Evolutionary conservation across 441 rosid species (phyloP).

Genomic region (Flueggea neowawraea): DNA sequence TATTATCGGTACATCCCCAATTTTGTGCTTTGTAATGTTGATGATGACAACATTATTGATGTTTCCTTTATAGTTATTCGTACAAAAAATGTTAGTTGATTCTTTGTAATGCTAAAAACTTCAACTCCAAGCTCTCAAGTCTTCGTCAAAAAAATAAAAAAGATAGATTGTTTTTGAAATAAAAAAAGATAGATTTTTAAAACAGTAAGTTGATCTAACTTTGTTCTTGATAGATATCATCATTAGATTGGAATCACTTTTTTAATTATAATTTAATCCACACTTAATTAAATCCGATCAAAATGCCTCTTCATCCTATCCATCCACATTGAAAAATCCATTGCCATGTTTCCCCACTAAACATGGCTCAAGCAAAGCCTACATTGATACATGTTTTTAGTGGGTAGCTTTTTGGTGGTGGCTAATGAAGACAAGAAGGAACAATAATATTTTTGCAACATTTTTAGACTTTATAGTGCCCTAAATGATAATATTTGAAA

Average conservation of each 20-base stretch:
- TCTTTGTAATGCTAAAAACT: too few species aligned
- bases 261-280: slow-evolving; percentile 1
- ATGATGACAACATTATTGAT: too few species aligned
- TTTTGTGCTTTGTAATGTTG: too few species aligned
- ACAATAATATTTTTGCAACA: slow-evolving; percentile 25
- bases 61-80: too few species aligned
- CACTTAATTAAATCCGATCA: slow-evolving; percentile 25
- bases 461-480: slow-evolving; percentile 9
- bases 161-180: too few species aligned
- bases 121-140: too few species aligned
- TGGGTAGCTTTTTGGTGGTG: slow-evolving; percentile 51
- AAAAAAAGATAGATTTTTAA: too few species aligned
- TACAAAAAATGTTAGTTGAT: too few species aligned
- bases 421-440: slow-evolving; percentile 40
- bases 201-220: too few species aligned
- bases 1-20: too few species aligned
- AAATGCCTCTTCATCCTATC: slow-evolving; percentile 15
- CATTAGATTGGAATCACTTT: slow-evolving; percentile 9
- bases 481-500: not conserved
- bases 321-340: slow-evolving; percentile 28
- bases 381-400: slow-evolving; percentile 43
- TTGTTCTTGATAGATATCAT: too few species aligned
- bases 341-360: slow-evolving; percentile 44
- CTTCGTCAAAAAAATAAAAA: too few species aligned
- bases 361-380: slow-evolving; percentile 22